phyloP scores from a whole-genome alignment of 768 basidiomycete species.

The Mycena latifolia region DNA sequence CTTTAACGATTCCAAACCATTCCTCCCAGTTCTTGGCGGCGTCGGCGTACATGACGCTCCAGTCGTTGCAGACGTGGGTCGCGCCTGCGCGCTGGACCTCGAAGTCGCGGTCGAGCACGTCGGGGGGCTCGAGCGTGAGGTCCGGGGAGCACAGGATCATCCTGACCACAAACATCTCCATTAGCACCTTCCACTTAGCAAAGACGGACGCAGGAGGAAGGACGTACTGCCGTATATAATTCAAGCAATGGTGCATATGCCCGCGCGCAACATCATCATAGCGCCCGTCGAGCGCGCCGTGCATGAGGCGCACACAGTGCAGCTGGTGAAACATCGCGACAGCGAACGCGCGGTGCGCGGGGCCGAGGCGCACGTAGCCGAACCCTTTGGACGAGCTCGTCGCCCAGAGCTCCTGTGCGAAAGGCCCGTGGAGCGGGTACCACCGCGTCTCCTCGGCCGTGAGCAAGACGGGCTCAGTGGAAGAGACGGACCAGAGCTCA shows the following conservation, averaged over 20 bases:
- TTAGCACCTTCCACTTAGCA: no score
- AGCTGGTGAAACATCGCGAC: conserved; percentile 53
- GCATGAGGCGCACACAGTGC: conserved; percentile 50
- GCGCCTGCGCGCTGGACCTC: conserved; percentile 33
- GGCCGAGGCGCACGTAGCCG: conserved; percentile 49
- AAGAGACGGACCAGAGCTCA: no score
- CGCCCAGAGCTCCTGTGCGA: conserved; percentile 24
- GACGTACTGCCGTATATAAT: conserved; percentile 43
- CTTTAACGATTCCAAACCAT: background rate
- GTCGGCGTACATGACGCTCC: conserved; percentile 37
- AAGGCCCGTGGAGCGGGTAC: conserved; percentile 1
- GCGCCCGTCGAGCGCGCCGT: conserved; percentile 34
- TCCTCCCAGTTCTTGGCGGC: conserved; percentile 36
- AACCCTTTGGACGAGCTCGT: conserved; percentile 20
- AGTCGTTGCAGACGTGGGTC: conserved; percentile 43
- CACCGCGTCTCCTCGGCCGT: conserved; percentile 14
- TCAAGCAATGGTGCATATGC: conserved; percentile 52
- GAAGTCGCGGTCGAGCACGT: conserved; percentile 34
- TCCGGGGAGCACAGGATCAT: conserved; percentile 37
- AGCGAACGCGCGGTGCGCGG: conserved; percentile 45
- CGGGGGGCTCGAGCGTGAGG: conserved; percentile 37
- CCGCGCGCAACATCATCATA: background rate
- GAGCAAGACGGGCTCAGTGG: background rate
- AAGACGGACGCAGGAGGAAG: background rate
- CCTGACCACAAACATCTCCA: no score